Evolutionary conservation across 2,329 filamentous ascomycete genomes (phyloP).

Genomic region (Sclerotinia minor): DNA sequence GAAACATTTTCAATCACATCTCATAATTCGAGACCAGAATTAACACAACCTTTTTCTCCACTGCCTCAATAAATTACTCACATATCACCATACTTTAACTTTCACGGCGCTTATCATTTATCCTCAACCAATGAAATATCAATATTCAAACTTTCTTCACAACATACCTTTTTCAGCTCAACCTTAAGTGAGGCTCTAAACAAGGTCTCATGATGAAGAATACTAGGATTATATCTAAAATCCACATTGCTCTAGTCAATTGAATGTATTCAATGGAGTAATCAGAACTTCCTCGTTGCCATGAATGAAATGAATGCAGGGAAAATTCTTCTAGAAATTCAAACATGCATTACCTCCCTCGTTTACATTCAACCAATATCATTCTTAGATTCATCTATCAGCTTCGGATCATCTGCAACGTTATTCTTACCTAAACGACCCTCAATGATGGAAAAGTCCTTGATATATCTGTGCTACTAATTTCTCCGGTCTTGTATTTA

Average conservation of each 20-base stretch:
- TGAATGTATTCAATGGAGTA: not conserved
- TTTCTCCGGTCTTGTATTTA: not conserved
- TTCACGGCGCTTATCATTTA: not conserved
- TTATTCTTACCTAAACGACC: not conserved
- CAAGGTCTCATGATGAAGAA: conserved; percentile 5
- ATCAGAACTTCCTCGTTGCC: not conserved
- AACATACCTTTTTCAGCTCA: conserved; percentile 10
- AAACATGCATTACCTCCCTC: not conserved
- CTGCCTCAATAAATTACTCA: not conserved
- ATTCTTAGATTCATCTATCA: not conserved
- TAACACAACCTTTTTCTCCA: not conserved
- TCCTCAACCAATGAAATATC: not conserved
- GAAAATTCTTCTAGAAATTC: conserved; percentile 7
- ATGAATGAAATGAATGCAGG: not conserved
- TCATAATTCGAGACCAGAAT: not conserved
- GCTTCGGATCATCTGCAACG: not conserved
- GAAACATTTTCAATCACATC: conserved; percentile 18
- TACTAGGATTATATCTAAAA: not conserved
- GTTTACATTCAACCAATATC: conserved; percentile 7
- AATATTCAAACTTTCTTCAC: not conserved
- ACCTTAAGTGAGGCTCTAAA: conserved; percentile 14
- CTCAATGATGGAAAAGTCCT: not conserved
- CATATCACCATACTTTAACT: conserved; percentile 2
- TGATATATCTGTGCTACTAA: not conserved
- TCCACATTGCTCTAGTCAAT: not conserved